Evolutionary conservation across 2,329 filamentous ascomycete genomes (phyloP).

Genomic region (Colletotrichum liriopes): DNA sequence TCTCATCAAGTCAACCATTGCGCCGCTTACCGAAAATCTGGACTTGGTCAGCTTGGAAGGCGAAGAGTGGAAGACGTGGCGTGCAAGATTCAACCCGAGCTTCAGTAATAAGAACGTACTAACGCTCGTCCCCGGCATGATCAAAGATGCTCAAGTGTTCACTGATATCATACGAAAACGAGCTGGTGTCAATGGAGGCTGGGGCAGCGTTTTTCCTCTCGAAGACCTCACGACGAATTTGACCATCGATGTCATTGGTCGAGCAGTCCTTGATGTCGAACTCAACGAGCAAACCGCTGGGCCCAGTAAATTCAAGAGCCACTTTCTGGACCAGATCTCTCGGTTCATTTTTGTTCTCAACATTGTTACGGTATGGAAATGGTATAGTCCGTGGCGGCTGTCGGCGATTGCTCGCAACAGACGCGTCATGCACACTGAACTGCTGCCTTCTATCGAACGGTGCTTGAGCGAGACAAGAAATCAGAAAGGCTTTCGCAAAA

Average conservation of each 20-base stretch:
- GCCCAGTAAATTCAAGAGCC: conserved; percentile 23
- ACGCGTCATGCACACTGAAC: conserved; percentile 19
- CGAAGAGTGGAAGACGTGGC: conserved; percentile 50
- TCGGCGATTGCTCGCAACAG: conserved; percentile 15
- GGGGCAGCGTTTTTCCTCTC: conserved; percentile 53
- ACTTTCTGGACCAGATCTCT: conserved; percentile 26
- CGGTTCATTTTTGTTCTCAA: conserved; percentile 9
- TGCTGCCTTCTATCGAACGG: conserved; percentile 21
- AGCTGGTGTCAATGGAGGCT: conserved; percentile 49
- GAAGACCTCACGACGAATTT: conserved; percentile 55
- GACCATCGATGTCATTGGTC: conserved; percentile 58
- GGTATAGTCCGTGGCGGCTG: conserved; percentile 7
- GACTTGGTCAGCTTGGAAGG: conserved; percentile 54
- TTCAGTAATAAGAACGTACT: conserved; percentile 56
- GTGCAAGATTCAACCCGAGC: conserved; percentile 52
- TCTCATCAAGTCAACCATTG: conserved; percentile 48
- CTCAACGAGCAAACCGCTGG: conserved; percentile 30
- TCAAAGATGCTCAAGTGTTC: conserved; percentile 57
- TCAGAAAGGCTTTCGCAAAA: conserved; percentile 14
- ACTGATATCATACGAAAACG: conserved; percentile 47
- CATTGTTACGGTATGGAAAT: conserved; percentile 17
- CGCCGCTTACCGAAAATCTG: conserved; percentile 50
- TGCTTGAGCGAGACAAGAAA: not conserved
- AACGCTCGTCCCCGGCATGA: conserved; percentile 53
- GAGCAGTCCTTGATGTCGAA: conserved; percentile 50